Conservation (phyloP, 2,329 filamentous ascomycete species). For the Colletotrichum tanaceti region DNA sequence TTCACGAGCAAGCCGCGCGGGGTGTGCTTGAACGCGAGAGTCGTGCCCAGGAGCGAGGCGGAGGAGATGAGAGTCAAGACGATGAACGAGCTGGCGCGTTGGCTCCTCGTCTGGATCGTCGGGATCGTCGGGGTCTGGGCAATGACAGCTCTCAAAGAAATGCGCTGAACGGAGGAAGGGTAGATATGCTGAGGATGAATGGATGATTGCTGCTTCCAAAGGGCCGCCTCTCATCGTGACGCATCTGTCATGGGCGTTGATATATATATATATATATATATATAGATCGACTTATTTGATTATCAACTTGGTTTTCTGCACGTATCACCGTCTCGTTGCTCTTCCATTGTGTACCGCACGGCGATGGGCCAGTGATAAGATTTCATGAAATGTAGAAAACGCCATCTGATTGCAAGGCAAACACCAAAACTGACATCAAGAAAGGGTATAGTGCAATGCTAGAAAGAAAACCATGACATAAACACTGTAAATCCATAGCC, state of each 20-base stretch:
- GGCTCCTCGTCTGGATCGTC: background rate
- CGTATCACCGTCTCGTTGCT: background rate
- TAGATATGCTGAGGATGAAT: no score
- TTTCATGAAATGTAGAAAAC: no score
- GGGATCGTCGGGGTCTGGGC: slow-evolving; percentile 8
- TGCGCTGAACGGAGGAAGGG: background rate
- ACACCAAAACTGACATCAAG: background rate
- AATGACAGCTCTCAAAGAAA: background rate
- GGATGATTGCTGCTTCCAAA: no score
- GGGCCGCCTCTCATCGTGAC: no score
- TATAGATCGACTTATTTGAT: no score
- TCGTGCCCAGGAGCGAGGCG: background rate
- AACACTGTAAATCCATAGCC: background rate
- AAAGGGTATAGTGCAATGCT: slow-evolving; percentile 26
- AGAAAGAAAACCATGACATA: background rate
- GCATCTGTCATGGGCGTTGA: no score
- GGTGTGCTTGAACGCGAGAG: background rate
- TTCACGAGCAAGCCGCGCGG: background rate
- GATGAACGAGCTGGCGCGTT: background rate
- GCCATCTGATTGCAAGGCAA: background rate
- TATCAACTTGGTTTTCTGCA: no score
- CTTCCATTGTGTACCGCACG: background rate
- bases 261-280: no score
- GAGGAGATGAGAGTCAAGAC: no score
- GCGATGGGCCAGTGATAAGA: background rate